Conservation (phyloP, 148 eudicot species). For the Cornus suecica region DNA sequence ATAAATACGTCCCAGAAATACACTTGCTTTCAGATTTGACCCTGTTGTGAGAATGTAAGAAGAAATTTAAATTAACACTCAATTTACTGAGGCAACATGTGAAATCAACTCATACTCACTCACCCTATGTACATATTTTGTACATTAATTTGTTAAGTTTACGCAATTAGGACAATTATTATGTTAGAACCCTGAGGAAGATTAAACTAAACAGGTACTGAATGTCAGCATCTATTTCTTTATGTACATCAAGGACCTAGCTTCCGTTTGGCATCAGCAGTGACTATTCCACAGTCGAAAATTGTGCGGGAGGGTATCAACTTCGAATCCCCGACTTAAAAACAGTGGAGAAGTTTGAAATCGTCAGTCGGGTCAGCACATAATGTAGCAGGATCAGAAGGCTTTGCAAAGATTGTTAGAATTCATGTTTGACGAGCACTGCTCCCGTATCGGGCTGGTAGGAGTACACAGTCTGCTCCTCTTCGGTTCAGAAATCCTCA, state of each 20-base stretch:
- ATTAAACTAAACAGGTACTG: neutral
- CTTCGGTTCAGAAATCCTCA: conserved; percentile 62
- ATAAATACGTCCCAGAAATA: neutral
- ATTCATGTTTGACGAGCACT: conserved; percentile 37
- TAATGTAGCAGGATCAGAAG: conserved; percentile 34
- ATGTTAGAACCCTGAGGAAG: neutral
- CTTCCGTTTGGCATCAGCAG: neutral
- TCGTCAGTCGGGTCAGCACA: conserved; percentile 13
- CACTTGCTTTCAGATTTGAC: neutral
- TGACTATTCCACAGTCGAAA: neutral
- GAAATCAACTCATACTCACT: neutral
- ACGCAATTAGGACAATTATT: conserved; percentile 8
- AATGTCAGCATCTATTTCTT: too few species aligned
- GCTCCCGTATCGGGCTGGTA: conserved; percentile 44
- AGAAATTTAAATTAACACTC: neutral
- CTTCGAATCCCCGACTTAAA: conserved; percentile 13
- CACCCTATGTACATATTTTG: conserved; percentile 24
- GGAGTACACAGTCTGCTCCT: conserved; percentile 50
- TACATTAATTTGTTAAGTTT: conserved; percentile 20
- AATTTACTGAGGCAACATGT: neutral
- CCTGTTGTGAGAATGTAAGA: neutral
- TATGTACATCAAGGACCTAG: neutral
- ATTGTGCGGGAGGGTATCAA: neutral
- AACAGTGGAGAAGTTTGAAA: neutral
- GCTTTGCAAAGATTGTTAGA: conserved; percentile 66